Conservation (phyloP, 176 grass and related monocot genomes). For the Lolium rigidum region DNA sequence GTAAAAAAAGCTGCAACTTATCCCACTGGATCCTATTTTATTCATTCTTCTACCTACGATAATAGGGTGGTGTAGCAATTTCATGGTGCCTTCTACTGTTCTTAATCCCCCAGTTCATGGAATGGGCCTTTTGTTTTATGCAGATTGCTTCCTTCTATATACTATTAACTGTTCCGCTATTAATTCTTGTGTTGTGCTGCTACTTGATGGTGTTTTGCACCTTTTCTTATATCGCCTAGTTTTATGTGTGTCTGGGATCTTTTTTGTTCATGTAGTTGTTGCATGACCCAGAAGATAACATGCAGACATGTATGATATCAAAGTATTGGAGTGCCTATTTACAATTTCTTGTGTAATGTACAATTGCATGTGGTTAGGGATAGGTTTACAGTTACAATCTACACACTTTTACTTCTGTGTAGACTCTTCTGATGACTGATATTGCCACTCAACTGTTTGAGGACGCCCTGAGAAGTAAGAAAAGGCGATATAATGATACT, state of each 20-base stretch:
- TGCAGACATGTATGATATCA: not conserved
- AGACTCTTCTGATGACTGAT: constrained; percentile 4
- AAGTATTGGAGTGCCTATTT: not conserved
- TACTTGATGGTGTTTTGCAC: constrained; percentile 7
- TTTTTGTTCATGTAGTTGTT: not conserved
- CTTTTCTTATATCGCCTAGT: constrained; percentile 1
- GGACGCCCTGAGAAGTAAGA: not conserved
- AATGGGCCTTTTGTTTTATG: not conserved
- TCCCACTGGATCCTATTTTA: not conserved
- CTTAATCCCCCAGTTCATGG: not conserved
- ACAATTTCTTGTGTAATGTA: constrained; percentile 9
- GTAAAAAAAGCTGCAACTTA: constrained; percentile 1
- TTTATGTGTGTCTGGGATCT: not conserved
- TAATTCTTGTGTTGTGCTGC: not conserved
- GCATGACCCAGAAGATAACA: not conserved
- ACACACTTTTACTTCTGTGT: not conserved
- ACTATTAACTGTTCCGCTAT: not conserved
- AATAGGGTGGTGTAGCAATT: not conserved
- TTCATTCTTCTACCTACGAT: not conserved
- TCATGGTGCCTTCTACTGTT: constrained; percentile 20
- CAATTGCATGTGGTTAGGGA: not conserved
- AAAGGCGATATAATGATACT: not conserved
- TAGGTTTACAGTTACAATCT: not conserved
- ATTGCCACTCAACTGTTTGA: not conserved
- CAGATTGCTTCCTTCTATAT: constrained; percentile 11